Conservation (phyloP, 768 basidiomycete genomes). For the Mycena vitilis region DNA sequence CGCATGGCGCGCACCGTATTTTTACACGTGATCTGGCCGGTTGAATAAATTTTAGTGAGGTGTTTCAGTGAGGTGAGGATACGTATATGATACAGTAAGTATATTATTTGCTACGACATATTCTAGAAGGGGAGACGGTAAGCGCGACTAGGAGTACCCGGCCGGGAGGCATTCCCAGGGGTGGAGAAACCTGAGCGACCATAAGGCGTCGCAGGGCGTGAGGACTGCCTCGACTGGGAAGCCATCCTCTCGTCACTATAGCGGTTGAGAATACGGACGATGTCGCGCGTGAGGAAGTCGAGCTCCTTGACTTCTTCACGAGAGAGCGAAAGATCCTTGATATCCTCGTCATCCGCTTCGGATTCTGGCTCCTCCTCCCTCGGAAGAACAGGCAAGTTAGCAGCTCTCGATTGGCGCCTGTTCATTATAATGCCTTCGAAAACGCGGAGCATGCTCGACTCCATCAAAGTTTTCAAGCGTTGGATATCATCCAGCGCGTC, state of each 20-base stretch:
- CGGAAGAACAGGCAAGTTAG: constrained; percentile 48
- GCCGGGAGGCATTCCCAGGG: constrained; percentile 65
- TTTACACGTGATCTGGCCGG: neutral
- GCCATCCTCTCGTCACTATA: constrained; percentile 75
- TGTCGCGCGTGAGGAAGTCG: constrained; percentile 76
- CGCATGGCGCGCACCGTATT: neutral
- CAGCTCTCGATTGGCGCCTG: constrained; percentile 48
- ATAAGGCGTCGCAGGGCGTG: constrained; percentile 76
- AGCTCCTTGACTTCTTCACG: constrained; percentile 79
- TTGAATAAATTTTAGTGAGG: neutral
- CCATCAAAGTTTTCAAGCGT: constrained; percentile 81
- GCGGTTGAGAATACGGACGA: constrained; percentile 78
- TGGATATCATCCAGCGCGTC: constrained; percentile 86
- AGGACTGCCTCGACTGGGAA: constrained; percentile 68
- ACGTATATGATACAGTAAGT: constrained; percentile 33
- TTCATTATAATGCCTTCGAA: constrained; percentile 84
- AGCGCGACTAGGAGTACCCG: constrained; percentile 70
- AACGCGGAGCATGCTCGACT: constrained; percentile 87
- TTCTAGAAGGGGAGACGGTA: constrained; percentile 31
- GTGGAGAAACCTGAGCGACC: constrained; percentile 74
- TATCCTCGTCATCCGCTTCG: constrained; percentile 60
- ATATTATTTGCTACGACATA: constrained; percentile 22
- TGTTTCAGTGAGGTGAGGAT: constrained; percentile 26
- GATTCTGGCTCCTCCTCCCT: constrained; percentile 67
- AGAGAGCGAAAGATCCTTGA: constrained; percentile 66